Percentiles rank a stretch among this genome's conserved stretches.
Conservation (phyloP, 805 yeast species). For the Candida tammaniensis region DNA sequence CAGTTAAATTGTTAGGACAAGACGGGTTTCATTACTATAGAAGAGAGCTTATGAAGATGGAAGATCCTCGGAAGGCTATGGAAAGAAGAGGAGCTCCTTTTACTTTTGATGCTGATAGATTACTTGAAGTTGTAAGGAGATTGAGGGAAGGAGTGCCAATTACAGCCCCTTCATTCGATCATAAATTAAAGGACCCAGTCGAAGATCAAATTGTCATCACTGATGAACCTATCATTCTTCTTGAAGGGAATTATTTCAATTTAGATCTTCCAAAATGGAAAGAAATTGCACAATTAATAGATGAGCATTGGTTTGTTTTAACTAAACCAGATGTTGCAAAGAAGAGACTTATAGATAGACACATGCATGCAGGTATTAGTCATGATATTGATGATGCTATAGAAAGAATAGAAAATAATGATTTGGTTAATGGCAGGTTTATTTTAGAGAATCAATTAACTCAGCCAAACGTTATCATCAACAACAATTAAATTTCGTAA, state of each 20-base stretch:
- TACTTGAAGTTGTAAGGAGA: slow-evolving; percentile 22
- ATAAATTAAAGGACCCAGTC: slow-evolving; percentile 68
- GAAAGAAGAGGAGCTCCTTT: slow-evolving; percentile 78
- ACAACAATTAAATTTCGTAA: slow-evolving; percentile 1
- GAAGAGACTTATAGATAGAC: slow-evolving; percentile 64
- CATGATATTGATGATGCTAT: slow-evolving; percentile 47
- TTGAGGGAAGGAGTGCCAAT: slow-evolving; percentile 20
- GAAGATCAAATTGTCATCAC: slow-evolving; percentile 49
- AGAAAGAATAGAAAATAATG: slow-evolving; percentile 52
- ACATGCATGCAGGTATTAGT: slow-evolving; percentile 55
- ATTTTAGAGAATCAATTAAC: slow-evolving; percentile 21
- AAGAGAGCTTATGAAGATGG: slow-evolving; percentile 33
- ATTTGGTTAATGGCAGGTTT: slow-evolving; percentile 58
- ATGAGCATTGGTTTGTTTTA: slow-evolving; percentile 51
- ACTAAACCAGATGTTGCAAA: slow-evolving; percentile 46
- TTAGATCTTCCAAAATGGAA: slow-evolving; percentile 61
- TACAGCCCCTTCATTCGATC: slow-evolving; percentile 73
- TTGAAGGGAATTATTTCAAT: slow-evolving; percentile 77
- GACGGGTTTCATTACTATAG: slow-evolving; percentile 41
- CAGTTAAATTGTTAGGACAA: slow-evolving; percentile 25
- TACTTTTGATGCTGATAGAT: slow-evolving; percentile 67
- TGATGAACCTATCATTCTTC: slow-evolving; percentile 51
- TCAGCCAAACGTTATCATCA: slow-evolving; percentile 5
- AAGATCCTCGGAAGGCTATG: slow-evolving; percentile 55
- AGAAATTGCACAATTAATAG: slow-evolving; percentile 37